Conservation (phyloP, 1,284 basidiomycete species). For the Trametes sp. region DNA sequence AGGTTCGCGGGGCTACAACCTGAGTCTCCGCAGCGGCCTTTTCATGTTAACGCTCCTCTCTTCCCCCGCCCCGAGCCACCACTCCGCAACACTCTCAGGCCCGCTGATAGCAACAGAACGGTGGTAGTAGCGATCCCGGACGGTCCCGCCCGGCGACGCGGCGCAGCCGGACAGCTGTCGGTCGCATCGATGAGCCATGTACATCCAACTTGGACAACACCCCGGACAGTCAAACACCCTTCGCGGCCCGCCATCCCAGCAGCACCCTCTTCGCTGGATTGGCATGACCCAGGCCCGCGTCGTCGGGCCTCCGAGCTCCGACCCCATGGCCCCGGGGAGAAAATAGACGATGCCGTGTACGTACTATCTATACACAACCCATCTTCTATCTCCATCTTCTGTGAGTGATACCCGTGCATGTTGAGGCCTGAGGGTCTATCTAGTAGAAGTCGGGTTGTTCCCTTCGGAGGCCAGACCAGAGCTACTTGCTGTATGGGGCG, state of each 20-base stretch:
- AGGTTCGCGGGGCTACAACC: neutral
- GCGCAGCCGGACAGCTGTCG: neutral
- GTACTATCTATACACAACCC: slow-evolving; percentile 8
- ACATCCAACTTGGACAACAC: neutral
- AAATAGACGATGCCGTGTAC: slow-evolving; percentile 11
- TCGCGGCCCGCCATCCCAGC: slow-evolving; percentile 2
- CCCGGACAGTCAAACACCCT: neutral
- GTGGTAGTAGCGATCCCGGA: neutral
- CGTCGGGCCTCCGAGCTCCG: slow-evolving; percentile 29
- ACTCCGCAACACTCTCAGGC: neutral
- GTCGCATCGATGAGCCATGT: neutral
- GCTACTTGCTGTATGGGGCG: neutral
- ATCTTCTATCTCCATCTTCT: slow-evolving; percentile 16
- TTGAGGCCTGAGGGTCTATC: neutral
- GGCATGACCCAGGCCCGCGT: slow-evolving; percentile 15
- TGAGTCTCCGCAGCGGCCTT: neutral
- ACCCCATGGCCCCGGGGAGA: slow-evolving; percentile 16
- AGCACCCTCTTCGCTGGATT: neutral
- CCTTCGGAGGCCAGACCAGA: slow-evolving; percentile 7
- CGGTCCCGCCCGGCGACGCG: neutral
- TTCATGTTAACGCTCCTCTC: neutral
- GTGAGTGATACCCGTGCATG: neutral
- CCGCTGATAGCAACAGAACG: neutral
- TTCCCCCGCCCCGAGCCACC: neutral
- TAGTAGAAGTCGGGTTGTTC: too few relatives aligned